phyloP scores from a whole-genome alignment of 495 filamentous ascomycete genomes.

The Chlorociboria aeruginascens region DNA sequence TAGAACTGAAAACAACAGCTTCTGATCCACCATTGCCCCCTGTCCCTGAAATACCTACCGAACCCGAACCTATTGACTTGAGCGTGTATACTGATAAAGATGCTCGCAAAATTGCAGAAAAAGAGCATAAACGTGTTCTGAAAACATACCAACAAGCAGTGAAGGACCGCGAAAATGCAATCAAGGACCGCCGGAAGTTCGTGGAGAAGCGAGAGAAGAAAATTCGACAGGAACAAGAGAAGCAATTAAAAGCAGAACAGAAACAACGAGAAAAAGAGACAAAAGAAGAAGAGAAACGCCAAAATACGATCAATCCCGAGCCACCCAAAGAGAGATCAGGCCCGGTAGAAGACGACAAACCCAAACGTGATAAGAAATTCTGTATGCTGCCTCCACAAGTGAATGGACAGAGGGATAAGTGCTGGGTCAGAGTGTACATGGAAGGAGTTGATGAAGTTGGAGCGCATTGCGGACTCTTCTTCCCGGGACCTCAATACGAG shows the following conservation, averaged over 20 bases:
- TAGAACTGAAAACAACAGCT: constrained; percentile 7
- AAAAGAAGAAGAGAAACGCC: constrained; percentile 19
- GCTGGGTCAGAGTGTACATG: constrained; percentile 72
- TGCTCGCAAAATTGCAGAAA: constrained; percentile 50
- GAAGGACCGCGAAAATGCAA: constrained; percentile 48
- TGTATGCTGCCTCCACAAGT: constrained; percentile 53
- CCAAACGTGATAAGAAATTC: constrained; percentile 55
- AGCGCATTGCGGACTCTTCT: constrained; percentile 78
- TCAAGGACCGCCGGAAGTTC: constrained; percentile 46
- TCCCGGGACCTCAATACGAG: constrained; percentile 59
- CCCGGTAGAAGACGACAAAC: constrained; percentile 26
- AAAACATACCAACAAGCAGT: constrained; percentile 50
- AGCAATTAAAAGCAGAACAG: constrained; percentile 24
- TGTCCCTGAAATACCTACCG: constrained; percentile 29
- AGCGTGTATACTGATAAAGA: constrained; percentile 44
- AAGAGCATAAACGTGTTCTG: constrained; percentile 40
- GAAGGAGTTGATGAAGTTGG: constrained; percentile 71
- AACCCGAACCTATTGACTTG: constrained; percentile 34
- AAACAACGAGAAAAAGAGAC: constrained; percentile 27
- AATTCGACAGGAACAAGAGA: constrained; percentile 31
- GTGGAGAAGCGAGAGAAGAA: constrained; percentile 43
- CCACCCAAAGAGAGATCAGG: constrained; percentile 8
- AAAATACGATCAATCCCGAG: constrained; percentile 12
- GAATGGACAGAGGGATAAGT: constrained; percentile 40
- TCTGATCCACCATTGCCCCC: constrained; percentile 23